These are phyloP conservation scores for Symbiodinium natans DNA, from an alignment of 73 alveolate genomes.

Conservation along the genomic window DNA sequence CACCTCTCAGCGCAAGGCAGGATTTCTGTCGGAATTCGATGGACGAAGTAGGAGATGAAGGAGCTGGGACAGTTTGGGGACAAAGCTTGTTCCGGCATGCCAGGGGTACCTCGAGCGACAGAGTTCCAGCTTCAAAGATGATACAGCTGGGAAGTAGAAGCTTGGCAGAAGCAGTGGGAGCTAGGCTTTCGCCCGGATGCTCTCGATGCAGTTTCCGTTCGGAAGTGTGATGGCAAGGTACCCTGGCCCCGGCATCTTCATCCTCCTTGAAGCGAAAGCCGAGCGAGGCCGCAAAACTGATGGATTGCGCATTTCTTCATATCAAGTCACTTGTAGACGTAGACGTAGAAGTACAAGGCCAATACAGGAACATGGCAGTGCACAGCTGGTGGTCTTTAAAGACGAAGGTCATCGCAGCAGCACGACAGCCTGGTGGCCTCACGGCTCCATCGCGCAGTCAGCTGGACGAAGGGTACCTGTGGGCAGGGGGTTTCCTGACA, in stretches of 20 bases:
- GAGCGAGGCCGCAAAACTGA: constrained; percentile 58
- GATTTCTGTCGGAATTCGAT: background rate
- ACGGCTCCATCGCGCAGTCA: constrained; percentile 5
- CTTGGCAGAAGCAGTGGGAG: background rate
- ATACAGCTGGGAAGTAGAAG: constrained; percentile 27
- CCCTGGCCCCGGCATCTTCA: background rate
- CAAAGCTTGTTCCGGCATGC: background rate
- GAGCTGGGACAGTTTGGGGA: background rate
- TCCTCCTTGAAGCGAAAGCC: constrained; percentile 51
- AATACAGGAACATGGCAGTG: no score
- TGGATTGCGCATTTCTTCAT: no score
- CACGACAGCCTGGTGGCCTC: constrained; percentile 73
- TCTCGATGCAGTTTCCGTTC: no score
- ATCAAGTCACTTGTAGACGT: no score
- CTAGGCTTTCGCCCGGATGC: no score
- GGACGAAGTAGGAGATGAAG: no score
- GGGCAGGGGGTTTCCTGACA: background rate
- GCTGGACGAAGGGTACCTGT: background rate
- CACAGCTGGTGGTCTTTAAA: background rate
- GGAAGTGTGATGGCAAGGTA: background rate
- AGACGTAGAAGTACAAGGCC: no score
- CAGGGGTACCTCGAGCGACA: constrained; percentile 88
- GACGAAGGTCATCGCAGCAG: constrained; percentile 67
- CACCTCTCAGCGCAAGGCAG: constrained; percentile 62
- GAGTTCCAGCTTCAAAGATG: constrained; percentile 81